Base-by-base conservation (phyloP, 441 rosid genomes). In the Gossypium davidsonii region DNA sequence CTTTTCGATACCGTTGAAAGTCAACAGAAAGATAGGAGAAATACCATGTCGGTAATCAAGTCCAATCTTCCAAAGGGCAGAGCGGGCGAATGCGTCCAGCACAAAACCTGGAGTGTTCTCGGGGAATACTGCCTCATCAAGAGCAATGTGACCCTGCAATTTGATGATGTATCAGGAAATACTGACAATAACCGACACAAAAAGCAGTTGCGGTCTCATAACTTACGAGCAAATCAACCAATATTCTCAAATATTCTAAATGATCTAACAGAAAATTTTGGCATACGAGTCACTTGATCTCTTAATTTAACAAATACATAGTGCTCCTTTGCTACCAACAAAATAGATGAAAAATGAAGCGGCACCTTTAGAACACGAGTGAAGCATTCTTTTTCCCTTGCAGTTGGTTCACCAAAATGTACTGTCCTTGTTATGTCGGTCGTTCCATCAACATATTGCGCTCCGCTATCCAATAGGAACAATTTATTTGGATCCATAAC, bases 31-130 rank as follows among this genome's bases (percentile, higher is more conserved):
- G 79, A 58, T 17, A 74, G 59, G 69, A 80, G 4, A 62, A 73
- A 70, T 84, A 95, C 99, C 98, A 66, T 95, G 99, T 37, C 98
- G 90, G 74, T 95, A 93, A 86, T 95, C 99, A 79, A 95, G 99
- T 74, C 99, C 99, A 42, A 86, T 81, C 83, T 93, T 95, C 99
- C 99, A 95, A 21, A 95, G 89, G 74, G 85, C 86, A 31, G 92
- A 92, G 57, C 99, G 96, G 15, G 99, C 99, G 79, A 93, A 92
- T 17, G 85, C 93, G 76, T 95, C 98, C 78, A 95, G 74, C 44
- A 92, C 96, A 86, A 92, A 92, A 72, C 99, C 98, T 53, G 95
- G 96, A 49, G 97, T 92, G 79, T 80, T 90, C 85, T 84, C 97
- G 28, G 99, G 99, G 79, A 95, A 93, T 37, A 92, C 88, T 4